Conservation (phyloP, 2,329 filamentous ascomycete genomes). For the Fusarium brevicatenulatum region DNA sequence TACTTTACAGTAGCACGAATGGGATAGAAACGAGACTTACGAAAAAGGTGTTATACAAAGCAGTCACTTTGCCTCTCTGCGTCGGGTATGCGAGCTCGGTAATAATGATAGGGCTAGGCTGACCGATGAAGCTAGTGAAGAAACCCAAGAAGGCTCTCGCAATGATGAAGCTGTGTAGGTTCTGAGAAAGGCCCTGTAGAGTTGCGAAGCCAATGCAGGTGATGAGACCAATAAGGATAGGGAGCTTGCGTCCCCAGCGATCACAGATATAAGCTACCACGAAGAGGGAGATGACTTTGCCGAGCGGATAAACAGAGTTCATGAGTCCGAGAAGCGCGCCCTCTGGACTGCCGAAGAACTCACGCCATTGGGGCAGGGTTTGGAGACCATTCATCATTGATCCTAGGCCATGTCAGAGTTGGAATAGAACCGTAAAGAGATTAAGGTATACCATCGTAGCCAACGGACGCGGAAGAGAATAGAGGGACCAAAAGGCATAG, state of each 20-base stretch:
- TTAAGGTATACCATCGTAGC: neutral
- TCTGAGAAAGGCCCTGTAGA: constrained; percentile 46
- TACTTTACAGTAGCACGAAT: rapidly evolving
- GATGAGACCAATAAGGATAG: constrained; percentile 49
- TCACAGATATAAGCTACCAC: constrained; percentile 51
- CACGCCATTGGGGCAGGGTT: constrained; percentile 52
- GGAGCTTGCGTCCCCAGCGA: constrained; percentile 52
- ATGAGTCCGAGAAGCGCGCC: constrained; percentile 51
- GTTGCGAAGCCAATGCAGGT: constrained; percentile 45
- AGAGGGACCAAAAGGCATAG: neutral
- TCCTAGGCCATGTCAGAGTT: constrained; percentile 20
- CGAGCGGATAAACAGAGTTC: constrained; percentile 51
- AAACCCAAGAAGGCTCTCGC: constrained; percentile 48
- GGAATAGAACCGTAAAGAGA: neutral
- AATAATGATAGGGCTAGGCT: constrained; percentile 48
- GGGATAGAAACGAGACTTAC: constrained; percentile 1
- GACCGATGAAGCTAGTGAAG: constrained; percentile 44
- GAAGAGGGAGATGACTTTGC: constrained; percentile 51
- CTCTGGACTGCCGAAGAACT: constrained; percentile 51
- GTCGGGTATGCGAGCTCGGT: constrained; percentile 49
- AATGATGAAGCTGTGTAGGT: constrained; percentile 44
- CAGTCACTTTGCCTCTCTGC: constrained; percentile 47
- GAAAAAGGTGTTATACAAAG: constrained; percentile 48
- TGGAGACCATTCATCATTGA: constrained; percentile 59
- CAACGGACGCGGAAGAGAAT: neutral